Conservation (phyloP, 2,329 filamentous ascomycete genomes). For the Penicillium polonicum region DNA sequence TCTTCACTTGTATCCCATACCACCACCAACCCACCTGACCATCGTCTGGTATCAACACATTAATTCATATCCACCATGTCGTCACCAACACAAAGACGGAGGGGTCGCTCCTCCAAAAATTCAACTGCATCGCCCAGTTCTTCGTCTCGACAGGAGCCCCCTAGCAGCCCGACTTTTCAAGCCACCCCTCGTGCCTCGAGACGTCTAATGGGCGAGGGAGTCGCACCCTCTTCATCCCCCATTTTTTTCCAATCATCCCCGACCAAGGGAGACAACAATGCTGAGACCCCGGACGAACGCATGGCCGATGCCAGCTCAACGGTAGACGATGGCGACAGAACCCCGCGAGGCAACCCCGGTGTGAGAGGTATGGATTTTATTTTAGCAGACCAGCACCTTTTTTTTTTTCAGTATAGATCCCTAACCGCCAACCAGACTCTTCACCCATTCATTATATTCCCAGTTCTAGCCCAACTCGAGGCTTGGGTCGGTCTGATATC, state of each 20-base stretch:
- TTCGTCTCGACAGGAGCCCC: conserved; percentile 33
- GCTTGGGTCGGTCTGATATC: conserved; percentile 35
- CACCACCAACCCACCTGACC: conserved; percentile 18
- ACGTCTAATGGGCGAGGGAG: conserved; percentile 39
- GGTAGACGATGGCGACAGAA: conserved; percentile 45
- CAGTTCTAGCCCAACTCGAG: conserved; percentile 79
- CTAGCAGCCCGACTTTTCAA: conserved; percentile 38
- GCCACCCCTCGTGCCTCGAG: conserved; percentile 50
- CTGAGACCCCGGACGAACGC: conserved; percentile 40
- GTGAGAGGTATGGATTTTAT: conserved; percentile 39
- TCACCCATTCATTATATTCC: conserved; percentile 89
- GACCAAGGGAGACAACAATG: conserved; percentile 43
- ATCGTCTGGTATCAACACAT: conserved; percentile 16
- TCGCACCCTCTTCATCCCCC: conserved; percentile 69
- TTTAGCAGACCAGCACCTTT: not conserved
- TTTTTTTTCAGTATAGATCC: not conserved
- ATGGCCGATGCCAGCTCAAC: conserved; percentile 52
- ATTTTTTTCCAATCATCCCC: conserved; percentile 72
- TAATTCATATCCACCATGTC: conserved; percentile 39
- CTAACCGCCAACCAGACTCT: conserved; percentile 62
- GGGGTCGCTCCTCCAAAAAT: conserved; percentile 42
- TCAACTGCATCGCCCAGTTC: conserved; percentile 41
- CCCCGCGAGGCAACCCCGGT: conserved; percentile 41
- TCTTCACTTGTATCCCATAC: conserved; percentile 16
- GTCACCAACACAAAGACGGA: conserved; percentile 44